Percentiles rank a stretch among this genome's conserved stretches.
Evolutionary conservation across 2,329 filamentous ascomycete genomes (phyloP).

Genomic region (Thermothelomyces thermophilus): DNA sequence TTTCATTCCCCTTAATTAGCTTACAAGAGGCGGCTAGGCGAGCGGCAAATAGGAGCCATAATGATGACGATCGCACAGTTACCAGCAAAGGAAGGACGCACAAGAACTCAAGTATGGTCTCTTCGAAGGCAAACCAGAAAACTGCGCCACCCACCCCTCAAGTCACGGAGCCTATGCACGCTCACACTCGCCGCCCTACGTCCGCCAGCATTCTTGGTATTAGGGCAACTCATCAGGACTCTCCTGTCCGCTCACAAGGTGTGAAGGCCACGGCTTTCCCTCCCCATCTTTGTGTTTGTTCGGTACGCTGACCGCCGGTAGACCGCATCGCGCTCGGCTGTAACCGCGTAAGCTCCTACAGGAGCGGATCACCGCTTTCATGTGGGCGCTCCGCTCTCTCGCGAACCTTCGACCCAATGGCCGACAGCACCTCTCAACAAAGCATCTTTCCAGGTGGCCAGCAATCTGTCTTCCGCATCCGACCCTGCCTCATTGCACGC

Average conservation of each 20-base stretch:
- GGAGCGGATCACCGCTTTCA: slow-evolving; percentile 2
- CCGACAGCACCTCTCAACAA: background rate
- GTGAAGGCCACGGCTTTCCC: background rate
- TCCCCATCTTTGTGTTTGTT: too few relatives aligned
- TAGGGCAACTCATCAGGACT: background rate
- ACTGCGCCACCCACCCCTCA: slow-evolving; percentile 17
- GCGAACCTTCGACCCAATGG: background rate
- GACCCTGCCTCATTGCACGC: slow-evolving; percentile 13
- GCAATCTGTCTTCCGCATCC: background rate
- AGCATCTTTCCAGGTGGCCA: background rate
- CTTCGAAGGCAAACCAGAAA: slow-evolving; percentile 14
- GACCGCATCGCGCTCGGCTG: background rate
- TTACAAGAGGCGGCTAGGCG: slow-evolving; percentile 29
- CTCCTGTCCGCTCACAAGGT: slow-evolving; percentile 4
- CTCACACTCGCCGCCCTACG: slow-evolving; percentile 10
- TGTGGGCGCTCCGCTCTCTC: background rate
- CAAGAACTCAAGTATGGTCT: slow-evolving; percentile 18
- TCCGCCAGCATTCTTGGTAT: slow-evolving; percentile 7
- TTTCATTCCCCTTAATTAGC: slow-evolving; percentile 29
- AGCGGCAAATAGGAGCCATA: slow-evolving; percentile 22
- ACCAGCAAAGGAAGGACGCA: slow-evolving; percentile 18
- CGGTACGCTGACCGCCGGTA: background rate
- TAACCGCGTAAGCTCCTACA: background rate
- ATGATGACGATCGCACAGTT: slow-evolving; percentile 22
- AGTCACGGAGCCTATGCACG: slow-evolving; percentile 13